Conservation (phyloP, 208 protist genomes). For the Trypanosomatidae sp. region DNA sequence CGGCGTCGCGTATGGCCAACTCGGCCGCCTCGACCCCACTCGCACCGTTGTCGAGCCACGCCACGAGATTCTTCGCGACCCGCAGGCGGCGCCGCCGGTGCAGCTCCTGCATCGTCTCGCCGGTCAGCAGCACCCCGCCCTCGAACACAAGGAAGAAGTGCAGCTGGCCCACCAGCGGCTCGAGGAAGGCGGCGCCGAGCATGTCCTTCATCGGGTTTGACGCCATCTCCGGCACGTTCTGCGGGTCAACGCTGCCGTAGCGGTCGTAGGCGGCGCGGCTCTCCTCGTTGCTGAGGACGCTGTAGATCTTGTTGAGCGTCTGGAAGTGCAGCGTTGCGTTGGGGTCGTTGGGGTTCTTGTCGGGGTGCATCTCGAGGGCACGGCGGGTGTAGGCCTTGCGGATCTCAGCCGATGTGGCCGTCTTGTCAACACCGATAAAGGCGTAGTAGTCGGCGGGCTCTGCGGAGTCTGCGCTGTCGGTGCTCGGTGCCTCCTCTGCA, state of each 20-base stretch:
- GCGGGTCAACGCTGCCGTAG: slow-evolving; percentile 23
- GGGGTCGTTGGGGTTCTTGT: slow-evolving; percentile 69
- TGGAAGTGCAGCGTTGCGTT: too few relatives aligned
- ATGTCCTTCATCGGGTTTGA: slow-evolving; percentile 42
- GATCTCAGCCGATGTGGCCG: slow-evolving; percentile 50
- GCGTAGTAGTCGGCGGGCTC: too few relatives aligned
- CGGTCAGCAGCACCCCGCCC: slow-evolving; percentile 22
- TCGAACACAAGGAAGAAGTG: slow-evolving; percentile 35
- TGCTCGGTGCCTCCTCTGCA: too few relatives aligned
- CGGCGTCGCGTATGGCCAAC: slow-evolving; percentile 37
- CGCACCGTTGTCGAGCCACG: slow-evolving; percentile 35
- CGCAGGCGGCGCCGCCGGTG: slow-evolving; percentile 43
- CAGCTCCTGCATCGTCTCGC: slow-evolving; percentile 27
- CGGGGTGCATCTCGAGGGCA: slow-evolving; percentile 68
- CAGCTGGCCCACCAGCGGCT: slow-evolving; percentile 50
- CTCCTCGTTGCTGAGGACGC: slow-evolving; percentile 54
- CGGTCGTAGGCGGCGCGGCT: slow-evolving; percentile 59
- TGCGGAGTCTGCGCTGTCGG: too few relatives aligned
- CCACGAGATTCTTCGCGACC: slow-evolving; percentile 41
- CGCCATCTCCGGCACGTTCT: slow-evolving; percentile 13
- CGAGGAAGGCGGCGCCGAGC: slow-evolving; percentile 41
- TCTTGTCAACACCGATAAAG: slow-evolving; percentile 47
- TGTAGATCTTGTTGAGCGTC: slow-evolving; percentile 70
- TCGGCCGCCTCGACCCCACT: slow-evolving; percentile 17
- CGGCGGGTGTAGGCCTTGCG: slow-evolving; percentile 53